Percentiles rank a stretch among this genome's conserved stretches.
Evolutionary conservation across 2,329 filamentous ascomycete genomes (phyloP).

Genomic region (Ceratocystis papillata): DNA sequence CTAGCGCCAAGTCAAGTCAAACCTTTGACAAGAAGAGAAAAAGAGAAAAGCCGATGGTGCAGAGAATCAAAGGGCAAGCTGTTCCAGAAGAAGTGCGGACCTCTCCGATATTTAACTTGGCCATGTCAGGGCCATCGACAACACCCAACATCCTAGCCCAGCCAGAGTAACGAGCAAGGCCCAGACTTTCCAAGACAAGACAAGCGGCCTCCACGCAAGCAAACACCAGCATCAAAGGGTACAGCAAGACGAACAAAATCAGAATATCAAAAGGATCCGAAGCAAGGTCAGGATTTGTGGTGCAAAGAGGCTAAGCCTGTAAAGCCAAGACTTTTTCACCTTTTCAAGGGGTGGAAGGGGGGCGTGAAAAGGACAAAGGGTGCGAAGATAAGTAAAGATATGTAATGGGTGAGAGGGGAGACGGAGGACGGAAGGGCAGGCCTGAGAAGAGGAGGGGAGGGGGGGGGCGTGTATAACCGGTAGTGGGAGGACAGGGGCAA

Average conservation of each 20-base stretch:
- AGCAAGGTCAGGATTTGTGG: slow-evolving; percentile 8
- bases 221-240: slow-evolving; percentile 6
- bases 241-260: slow-evolving; percentile 1
- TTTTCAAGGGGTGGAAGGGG: slow-evolving; percentile 11
- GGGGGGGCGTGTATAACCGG: background rate
- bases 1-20: slow-evolving; percentile 5
- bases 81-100: slow-evolving; percentile 2
- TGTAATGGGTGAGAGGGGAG: background rate
- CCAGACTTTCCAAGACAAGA: background rate
- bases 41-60: background rate
- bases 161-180: background rate
- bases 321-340: slow-evolving; percentile 12
- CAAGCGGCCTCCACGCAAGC: slow-evolving; percentile 10
- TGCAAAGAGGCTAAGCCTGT: slow-evolving; percentile 12
- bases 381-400: slow-evolving; percentile 1
- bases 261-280: slow-evolving; percentile 15
- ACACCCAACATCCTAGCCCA: background rate
- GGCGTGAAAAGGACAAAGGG: slow-evolving; percentile 1
- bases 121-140: slow-evolving; percentile 10
- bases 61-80: background rate
- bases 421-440: background rate
- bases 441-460: background rate
- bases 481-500: background rate
- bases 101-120: slow-evolving; percentile 3
- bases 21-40: background rate